These are phyloP conservation scores for Buxus sempervirens DNA, from an alignment of 164 flowering plant species.

Conservation along the genomic window DNA sequence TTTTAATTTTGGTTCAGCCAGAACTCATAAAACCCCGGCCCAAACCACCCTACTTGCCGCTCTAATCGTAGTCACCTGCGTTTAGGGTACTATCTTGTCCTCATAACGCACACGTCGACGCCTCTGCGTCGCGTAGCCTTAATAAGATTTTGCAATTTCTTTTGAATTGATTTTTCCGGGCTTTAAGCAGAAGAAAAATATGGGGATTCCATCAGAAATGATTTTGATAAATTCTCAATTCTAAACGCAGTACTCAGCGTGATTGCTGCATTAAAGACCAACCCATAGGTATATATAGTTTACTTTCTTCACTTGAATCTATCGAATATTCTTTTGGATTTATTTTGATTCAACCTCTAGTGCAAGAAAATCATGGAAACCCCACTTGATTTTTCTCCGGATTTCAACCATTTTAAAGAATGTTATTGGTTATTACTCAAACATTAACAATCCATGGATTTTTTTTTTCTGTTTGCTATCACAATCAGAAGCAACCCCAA, in stretches of 20 bases:
- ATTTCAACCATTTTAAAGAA: not conserved
- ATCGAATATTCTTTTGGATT: not conserved
- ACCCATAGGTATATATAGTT: not conserved
- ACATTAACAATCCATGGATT: no score
- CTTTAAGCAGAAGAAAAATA: slow-evolving; percentile 1
- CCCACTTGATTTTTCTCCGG: not conserved
- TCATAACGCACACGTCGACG: no score
- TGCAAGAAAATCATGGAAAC: not conserved
- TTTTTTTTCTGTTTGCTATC: not conserved
- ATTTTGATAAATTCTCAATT: slow-evolving; percentile 20
- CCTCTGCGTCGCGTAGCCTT: no score
- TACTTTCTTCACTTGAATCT: no score
- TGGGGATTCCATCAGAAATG: slow-evolving; percentile 35
- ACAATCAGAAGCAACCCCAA: no score
- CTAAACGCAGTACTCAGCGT: slow-evolving; percentile 33
- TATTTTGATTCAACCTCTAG: not conserved
- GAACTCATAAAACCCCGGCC: no score
- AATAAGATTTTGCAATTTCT: not conserved
- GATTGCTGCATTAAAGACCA: not conserved
- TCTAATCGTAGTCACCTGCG: no score
- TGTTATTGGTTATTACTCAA: no score
- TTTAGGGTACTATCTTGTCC: no score
- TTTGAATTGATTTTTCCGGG: no score
- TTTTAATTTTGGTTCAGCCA: no score
- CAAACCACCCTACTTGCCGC: no score